These are phyloP conservation scores for Schoenoplectus tabernaemontani DNA, from an alignment of 202 grass and related monocot species.

Conservation along the genomic window DNA sequence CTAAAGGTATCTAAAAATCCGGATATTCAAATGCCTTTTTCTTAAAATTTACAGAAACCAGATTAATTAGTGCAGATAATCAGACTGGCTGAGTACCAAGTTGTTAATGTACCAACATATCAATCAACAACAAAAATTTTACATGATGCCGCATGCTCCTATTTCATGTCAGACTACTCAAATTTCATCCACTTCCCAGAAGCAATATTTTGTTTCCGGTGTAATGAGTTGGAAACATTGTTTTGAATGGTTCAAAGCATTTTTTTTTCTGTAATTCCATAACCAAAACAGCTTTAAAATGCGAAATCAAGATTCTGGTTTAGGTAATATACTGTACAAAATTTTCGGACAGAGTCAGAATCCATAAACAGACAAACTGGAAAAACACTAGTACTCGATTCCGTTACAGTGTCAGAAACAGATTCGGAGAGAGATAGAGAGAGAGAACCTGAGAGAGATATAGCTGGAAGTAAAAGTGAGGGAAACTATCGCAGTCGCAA, in stretches of 20 bases:
- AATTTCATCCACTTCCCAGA: not conserved
- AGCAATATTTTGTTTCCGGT: not conserved
- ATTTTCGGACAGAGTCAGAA: not conserved
- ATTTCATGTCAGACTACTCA: not conserved
- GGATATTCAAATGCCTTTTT: not conserved
- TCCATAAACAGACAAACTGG: not conserved
- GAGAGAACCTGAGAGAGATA: slow-evolving; percentile 1
- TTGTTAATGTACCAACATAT: not conserved
- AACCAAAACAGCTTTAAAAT: not conserved
- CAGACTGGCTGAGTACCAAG: not conserved
- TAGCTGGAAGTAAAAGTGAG: not conserved
- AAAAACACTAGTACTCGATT: not conserved
- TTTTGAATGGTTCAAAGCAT: not conserved
- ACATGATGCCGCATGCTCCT: not conserved
- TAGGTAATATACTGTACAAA: not conserved
- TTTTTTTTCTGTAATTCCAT: not conserved
- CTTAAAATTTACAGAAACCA: not conserved
- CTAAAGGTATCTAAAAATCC: not conserved
- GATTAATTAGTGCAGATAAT: not conserved
- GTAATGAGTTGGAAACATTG: not conserved
- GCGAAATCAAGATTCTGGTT: not conserved
- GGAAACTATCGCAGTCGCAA: not conserved
- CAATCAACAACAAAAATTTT: not conserved
- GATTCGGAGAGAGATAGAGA: not conserved
- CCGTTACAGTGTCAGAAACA: not conserved